Evolutionary conservation across 495 filamentous ascomycete species (phyloP).

Genomic region (Geoglossum glabrum): DNA sequence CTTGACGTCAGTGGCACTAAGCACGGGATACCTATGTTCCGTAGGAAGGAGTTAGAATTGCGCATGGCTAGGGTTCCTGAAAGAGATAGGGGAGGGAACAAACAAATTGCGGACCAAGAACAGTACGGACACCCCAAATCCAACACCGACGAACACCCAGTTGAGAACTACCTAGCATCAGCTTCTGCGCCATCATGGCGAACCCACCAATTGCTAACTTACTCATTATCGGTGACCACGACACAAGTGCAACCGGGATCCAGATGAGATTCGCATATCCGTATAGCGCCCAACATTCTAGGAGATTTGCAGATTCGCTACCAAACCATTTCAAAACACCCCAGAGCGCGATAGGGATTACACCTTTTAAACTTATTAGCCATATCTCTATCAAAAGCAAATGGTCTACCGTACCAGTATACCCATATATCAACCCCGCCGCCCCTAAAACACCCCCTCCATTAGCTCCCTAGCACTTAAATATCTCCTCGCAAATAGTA

Average conservation of each 20-base stretch:
- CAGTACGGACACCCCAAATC: conserved; percentile 66
- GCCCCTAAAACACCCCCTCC: conserved; percentile 31
- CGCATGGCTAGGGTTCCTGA: not conserved
- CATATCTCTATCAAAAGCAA: not conserved
- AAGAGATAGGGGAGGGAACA: conserved; percentile 1
- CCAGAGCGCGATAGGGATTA: conserved; percentile 73
- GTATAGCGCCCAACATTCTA: conserved; percentile 88
- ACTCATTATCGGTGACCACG: conserved; percentile 59
- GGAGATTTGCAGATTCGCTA: conserved; percentile 62
- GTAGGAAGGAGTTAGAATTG: not conserved
- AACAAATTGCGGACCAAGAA: conserved; percentile 81
- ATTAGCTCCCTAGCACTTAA: too few species aligned
- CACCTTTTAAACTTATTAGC: conserved; percentile 15
- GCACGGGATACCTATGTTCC: conserved; percentile 42
- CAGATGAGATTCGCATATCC: conserved; percentile 91
- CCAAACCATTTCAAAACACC: conserved; percentile 86
- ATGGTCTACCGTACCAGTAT: conserved; percentile 30
- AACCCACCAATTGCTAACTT: conserved; percentile 1
- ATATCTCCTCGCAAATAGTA: too few species aligned
- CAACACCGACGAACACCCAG: conserved; percentile 79
- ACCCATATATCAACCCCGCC: conserved; percentile 82
- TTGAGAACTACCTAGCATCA: conserved; percentile 38
- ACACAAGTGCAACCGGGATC: conserved; percentile 84
- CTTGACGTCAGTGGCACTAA: conserved; percentile 80
- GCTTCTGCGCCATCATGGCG: not conserved